Percentiles rank a stretch among this genome's conserved stretches.
Evolutionary conservation across 176 grass and related monocot genomes (phyloP).

Genomic region (Canna indica): DNA sequence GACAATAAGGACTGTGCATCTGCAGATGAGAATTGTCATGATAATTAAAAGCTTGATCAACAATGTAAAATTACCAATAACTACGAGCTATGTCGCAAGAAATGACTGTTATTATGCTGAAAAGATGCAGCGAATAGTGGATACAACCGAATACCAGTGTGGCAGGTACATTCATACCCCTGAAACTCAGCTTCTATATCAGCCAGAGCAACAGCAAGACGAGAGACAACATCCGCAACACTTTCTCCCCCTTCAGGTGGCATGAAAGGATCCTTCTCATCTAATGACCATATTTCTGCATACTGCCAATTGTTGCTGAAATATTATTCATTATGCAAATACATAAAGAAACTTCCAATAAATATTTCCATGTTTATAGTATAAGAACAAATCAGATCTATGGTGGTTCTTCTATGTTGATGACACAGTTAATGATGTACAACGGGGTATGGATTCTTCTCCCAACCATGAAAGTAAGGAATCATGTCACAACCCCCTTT

Average conservation of each 20-base stretch:
- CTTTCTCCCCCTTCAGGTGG: conserved; percentile 75
- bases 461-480: too few species aligned
- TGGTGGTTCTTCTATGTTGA: background rate
- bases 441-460: background rate
- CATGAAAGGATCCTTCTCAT: conserved; percentile 55
- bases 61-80: background rate
- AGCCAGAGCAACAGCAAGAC: conserved; percentile 39
- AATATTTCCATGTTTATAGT: too few species aligned
- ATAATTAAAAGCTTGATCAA: conserved; percentile 4
- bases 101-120: too few species aligned
- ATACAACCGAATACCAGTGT: too few species aligned
- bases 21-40: conserved; percentile 16
- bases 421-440: background rate
- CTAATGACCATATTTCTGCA: conserved; percentile 69
- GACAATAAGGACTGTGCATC: conserved; percentile 51
- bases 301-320: conserved; percentile 30
- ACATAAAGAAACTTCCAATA: too few species aligned
- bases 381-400: background rate
- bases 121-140: too few species aligned
- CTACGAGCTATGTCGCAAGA: too few species aligned
- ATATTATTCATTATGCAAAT: too few species aligned
- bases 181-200: conserved; percentile 37
- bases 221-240: conserved; percentile 61
- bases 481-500: too few species aligned
- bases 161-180: too few species aligned